Conservation (phyloP, 257 asterid species). For the Fraxinus cuspidata region DNA sequence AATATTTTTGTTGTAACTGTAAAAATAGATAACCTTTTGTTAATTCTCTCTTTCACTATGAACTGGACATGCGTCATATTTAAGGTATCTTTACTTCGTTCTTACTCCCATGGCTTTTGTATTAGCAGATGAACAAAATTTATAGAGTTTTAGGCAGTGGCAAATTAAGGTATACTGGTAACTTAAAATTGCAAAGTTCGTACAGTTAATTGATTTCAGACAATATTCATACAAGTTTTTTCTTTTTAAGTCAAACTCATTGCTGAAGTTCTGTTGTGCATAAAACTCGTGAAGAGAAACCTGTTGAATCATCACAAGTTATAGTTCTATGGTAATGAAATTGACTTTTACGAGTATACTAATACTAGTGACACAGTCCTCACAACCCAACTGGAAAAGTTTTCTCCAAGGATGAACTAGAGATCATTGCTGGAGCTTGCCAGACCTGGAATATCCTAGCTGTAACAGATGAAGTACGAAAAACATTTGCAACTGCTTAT, state of each 20-base stretch:
- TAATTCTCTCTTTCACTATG: neutral
- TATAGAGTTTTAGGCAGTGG: neutral
- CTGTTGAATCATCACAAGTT: neutral
- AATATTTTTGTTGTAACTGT: neutral
- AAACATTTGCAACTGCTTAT: constrained; percentile 17
- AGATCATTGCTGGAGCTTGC: constrained; percentile 84
- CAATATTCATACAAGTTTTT: neutral
- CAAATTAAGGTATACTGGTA: neutral
- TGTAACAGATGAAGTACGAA: constrained; percentile 91
- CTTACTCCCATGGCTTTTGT: neutral
- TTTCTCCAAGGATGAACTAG: constrained; percentile 75
- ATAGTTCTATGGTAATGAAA: neutral
- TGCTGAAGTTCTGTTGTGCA: neutral
- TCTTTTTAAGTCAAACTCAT: neutral
- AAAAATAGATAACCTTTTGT: neutral
- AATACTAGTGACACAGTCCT: constrained; percentile 65
- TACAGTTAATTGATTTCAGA: neutral
- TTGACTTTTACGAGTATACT: constrained; percentile 33
- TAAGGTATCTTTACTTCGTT: neutral
- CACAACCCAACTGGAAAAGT: constrained; percentile 97
- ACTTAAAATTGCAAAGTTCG: neutral
- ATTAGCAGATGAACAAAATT: neutral
- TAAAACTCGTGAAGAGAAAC: neutral
- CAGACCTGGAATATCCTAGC: constrained; percentile 63
- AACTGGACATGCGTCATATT: neutral